Percentiles rank a stretch among this genome's conserved stretches.
Conservation (phyloP, 2,329 filamentous ascomycete genomes). For the Colletotrichum chlorophyti region DNA sequence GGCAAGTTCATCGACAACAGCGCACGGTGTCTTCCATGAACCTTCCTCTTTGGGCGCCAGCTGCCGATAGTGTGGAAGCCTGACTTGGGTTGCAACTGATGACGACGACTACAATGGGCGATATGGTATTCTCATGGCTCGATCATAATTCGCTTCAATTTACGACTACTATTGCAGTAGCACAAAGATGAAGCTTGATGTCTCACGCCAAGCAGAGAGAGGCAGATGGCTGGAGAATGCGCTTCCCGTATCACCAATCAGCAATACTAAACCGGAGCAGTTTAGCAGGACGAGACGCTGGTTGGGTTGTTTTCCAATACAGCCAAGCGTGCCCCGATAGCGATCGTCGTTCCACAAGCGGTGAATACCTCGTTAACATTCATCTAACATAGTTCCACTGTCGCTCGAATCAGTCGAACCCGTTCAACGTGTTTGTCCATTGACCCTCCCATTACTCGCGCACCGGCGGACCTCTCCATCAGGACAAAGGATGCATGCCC, state of each 20-base stretch:
- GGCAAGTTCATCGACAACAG: conserved; percentile 1
- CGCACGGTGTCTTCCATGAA: conserved; percentile 10
- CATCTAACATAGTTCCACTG: conserved; percentile 15
- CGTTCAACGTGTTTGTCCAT: background rate
- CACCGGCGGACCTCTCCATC: background rate
- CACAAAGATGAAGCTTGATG: background rate
- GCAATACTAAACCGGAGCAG: background rate
- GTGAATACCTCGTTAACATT: conserved; percentile 1
- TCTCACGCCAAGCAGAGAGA: conserved; percentile 20
- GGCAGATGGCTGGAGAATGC: conserved; percentile 16
- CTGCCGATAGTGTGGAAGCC: conserved; percentile 8
- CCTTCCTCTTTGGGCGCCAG: conserved; percentile 26
- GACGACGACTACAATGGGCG: too few species aligned
- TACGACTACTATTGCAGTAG: too few species aligned
- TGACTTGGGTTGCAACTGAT: background rate
- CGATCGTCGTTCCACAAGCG: conserved; percentile 17
- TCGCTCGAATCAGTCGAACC: background rate
- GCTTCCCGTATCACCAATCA: background rate
- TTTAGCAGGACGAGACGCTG: background rate
- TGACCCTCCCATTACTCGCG: conserved; percentile 21
- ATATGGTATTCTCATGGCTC: too few species aligned
- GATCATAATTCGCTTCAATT: too few species aligned
- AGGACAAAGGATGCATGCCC: background rate
- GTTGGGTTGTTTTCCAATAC: background rate
- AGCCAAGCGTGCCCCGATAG: conserved; percentile 11